Evolutionary conservation across 768 basidiomycete genomes (phyloP).

Genomic region (Suillus subalutaceus): DNA sequence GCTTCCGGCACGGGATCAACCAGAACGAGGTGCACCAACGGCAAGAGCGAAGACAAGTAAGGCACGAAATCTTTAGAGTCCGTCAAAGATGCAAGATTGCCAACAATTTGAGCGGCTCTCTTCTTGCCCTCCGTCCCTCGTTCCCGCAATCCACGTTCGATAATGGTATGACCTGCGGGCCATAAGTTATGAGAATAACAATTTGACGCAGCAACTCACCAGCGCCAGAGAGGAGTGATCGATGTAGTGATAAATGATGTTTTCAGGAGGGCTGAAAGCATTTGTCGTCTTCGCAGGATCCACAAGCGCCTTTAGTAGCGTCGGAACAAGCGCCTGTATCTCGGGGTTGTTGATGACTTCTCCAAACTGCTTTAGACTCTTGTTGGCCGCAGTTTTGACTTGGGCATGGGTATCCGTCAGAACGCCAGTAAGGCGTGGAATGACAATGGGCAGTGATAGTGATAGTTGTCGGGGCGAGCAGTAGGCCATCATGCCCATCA

Average conservation of each 20-base stretch:
- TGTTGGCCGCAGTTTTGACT: conserved; percentile 90
- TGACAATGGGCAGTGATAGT: conserved; percentile 92
- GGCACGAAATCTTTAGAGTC: conserved; percentile 93
- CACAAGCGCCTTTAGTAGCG: conserved; percentile 91
- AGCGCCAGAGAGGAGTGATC: conserved; percentile 95
- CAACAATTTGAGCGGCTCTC: conserved; percentile 95
- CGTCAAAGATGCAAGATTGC: conserved; percentile 91
- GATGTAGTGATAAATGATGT: conserved; percentile 98
- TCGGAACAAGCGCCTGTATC: conserved; percentile 86
- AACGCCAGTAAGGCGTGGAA: conserved; percentile 92
- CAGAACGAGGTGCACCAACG: conserved; percentile 89
- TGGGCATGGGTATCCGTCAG: conserved; percentile 98
- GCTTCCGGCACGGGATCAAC: conserved; percentile 98
- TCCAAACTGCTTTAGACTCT: conserved; percentile 95
- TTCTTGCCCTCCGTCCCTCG: conserved; percentile 93
- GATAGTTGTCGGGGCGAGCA: conserved; percentile 96
- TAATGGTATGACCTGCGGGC: conserved; percentile 84
- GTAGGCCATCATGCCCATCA: conserved; percentile 98
- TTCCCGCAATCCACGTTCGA: conserved; percentile 91
- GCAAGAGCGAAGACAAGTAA: conserved; percentile 86
- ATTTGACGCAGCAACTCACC: conserved; percentile 44
- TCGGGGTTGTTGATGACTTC: conserved; percentile 99
- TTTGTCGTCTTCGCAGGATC: conserved; percentile 90
- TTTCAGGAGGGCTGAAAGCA: conserved; percentile 87
- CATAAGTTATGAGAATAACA: conserved; percentile 8